Percentiles rank a stretch among this genome's conserved stretches.
Conservation (phyloP, 2,329 filamentous ascomycete genomes). For the Pseudogymnoascus sp. region DNA sequence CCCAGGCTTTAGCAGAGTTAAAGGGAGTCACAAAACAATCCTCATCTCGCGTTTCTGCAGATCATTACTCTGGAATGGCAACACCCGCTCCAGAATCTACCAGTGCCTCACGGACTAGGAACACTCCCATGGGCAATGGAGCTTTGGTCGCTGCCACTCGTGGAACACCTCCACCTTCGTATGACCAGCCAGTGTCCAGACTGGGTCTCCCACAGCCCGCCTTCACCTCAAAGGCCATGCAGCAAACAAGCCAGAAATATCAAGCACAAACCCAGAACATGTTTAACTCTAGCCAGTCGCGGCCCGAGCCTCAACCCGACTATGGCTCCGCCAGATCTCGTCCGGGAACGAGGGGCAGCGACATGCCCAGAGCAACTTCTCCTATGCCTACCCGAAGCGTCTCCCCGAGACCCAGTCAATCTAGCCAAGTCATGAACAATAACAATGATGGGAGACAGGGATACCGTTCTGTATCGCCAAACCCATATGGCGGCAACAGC, state of each 20-base stretch:
- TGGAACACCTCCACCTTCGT: conserved; percentile 79
- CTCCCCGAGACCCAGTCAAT: conserved; percentile 51
- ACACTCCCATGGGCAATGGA: conserved; percentile 33
- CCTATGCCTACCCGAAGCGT: conserved; percentile 59
- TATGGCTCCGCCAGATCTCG: conserved; percentile 40
- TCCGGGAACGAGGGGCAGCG: conserved; percentile 51
- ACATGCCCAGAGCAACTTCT: conserved; percentile 55
- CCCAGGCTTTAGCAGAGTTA: conserved; percentile 82
- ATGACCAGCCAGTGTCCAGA: conserved; percentile 66
- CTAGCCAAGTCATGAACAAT: conserved; percentile 32
- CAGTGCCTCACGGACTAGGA: conserved; percentile 38
- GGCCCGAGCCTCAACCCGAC: conserved; percentile 25
- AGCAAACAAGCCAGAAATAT: conserved; percentile 86
- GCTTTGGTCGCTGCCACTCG: conserved; percentile 51
- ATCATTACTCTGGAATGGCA: conserved; percentile 86
- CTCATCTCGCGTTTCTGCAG: conserved; percentile 80
- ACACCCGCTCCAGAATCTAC: conserved; percentile 60
- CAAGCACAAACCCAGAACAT: conserved; percentile 74
- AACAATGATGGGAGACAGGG: conserved; percentile 40
- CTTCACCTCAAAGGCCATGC: conserved; percentile 90
- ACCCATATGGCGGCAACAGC: conserved; percentile 46
- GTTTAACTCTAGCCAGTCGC: conserved; percentile 42
- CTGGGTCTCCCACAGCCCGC: conserved; percentile 86
- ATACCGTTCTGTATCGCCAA: conserved; percentile 52
- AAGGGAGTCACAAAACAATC: conserved; percentile 81